Evolutionary conservation across 352 stramenopile species (phyloP).

Genomic region (Elongisporangium anandrum): DNA sequence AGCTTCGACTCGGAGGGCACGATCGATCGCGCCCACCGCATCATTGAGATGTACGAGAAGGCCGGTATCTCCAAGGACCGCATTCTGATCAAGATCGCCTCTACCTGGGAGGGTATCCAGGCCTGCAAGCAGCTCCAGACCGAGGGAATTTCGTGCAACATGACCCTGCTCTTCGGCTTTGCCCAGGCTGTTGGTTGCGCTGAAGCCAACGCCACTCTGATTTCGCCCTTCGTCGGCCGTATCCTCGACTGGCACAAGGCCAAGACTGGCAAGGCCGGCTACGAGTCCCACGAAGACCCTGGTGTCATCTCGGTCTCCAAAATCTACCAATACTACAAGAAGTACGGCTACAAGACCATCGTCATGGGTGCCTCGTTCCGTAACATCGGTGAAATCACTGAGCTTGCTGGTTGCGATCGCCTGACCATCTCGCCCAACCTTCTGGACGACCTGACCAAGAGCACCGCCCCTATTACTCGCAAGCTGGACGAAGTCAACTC

Average conservation of each 20-base stretch:
- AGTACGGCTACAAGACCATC: constrained; percentile 94
- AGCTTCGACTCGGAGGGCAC: constrained; percentile 95
- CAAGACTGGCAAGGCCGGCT: constrained; percentile 90
- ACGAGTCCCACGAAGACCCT: constrained; percentile 93
- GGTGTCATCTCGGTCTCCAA: constrained; percentile 95
- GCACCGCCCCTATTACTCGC: constrained; percentile 52
- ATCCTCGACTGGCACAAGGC: constrained; percentile 98
- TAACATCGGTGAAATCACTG: constrained; percentile 96
- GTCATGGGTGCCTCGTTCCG: constrained; percentile 96
- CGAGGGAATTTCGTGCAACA: constrained; percentile 98
- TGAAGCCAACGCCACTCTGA: constrained; percentile 95
- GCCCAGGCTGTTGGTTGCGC: constrained; percentile 94
- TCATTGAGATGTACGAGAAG: constrained; percentile 98
- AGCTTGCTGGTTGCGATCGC: constrained; percentile 95
- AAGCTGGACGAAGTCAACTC: constrained; percentile 85
- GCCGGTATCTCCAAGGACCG: constrained; percentile 92
- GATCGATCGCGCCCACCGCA: constrained; percentile 90
- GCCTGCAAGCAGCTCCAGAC: constrained; percentile 94
- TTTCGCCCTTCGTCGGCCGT: constrained; percentile 94
- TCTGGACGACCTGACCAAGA: constrained; percentile 90
- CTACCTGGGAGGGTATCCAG: constrained; percentile 98
- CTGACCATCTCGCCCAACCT: constrained; percentile 97
- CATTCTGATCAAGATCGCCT: constrained; percentile 98
- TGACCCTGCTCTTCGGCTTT: constrained; percentile 98
- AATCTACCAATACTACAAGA: constrained; percentile 99